Percentiles rank a stretch among this genome's conserved stretches.
These are phyloP conservation scores for Jackrogersella multiformis DNA, from an alignment of 495 filamentous ascomycete genomes.

Conservation along the genomic window DNA sequence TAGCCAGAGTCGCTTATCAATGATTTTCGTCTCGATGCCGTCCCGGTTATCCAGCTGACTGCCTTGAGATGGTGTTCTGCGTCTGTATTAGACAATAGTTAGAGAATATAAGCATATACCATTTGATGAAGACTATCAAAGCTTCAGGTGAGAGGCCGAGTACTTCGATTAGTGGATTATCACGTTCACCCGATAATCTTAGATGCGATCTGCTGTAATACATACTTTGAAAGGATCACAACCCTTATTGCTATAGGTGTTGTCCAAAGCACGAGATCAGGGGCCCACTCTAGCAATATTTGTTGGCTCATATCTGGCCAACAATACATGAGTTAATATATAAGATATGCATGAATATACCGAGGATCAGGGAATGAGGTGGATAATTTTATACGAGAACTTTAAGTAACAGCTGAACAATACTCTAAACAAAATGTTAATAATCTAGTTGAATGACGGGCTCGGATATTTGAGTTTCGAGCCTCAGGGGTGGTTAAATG, in stretches of 20 bases:
- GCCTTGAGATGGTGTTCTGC: not conserved
- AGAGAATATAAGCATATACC: no score
- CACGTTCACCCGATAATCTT: not conserved
- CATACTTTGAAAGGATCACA: not conserved
- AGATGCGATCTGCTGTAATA: constrained; percentile 13
- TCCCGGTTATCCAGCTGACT: not conserved
- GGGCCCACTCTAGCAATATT: constrained; percentile 10
- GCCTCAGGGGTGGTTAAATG: not conserved
- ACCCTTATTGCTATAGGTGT: not conserved
- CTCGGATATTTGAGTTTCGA: not conserved
- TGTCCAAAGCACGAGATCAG: not conserved
- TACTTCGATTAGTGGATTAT: not conserved
- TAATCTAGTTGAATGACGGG: not conserved
- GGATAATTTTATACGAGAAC: not conserved
- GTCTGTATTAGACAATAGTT: not conserved
- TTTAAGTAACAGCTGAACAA: constrained; percentile 1
- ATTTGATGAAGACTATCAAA: not conserved
- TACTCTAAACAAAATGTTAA: not conserved
- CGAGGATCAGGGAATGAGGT: constrained; percentile 7
- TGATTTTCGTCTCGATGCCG: not conserved
- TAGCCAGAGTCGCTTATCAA: not conserved
- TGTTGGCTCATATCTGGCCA: not conserved
- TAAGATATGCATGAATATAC: constrained; percentile 3
- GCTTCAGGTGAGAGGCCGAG: not conserved
- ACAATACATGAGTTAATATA: constrained; percentile 8